Conservation (phyloP, 2,329 filamentous ascomycete species). For the Cladosporium sp. region DNA sequence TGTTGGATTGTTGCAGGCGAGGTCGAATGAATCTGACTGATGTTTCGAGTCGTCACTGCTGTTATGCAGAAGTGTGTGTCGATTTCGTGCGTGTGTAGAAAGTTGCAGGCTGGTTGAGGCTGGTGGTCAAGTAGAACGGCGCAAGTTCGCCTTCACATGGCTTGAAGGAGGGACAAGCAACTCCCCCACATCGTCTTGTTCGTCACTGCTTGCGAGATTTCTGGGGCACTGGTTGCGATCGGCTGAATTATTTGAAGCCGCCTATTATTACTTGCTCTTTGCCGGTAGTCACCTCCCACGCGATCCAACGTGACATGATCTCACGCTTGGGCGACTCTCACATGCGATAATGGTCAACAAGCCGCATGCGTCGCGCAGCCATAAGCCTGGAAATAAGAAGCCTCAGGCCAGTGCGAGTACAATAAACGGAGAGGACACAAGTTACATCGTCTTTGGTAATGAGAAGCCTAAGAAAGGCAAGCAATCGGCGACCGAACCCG, state of each 20-base stretch:
- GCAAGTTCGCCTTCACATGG: not conserved
- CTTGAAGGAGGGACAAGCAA: not conserved
- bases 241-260: not conserved
- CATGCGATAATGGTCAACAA: conserved; percentile 44
- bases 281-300: no score
- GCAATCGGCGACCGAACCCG: conserved; percentile 22
- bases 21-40: not conserved
- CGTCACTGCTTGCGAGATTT: not conserved
- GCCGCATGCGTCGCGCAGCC: conserved; percentile 44
- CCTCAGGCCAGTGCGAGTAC: conserved; percentile 27
- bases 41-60: not conserved
- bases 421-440: conserved; percentile 44
- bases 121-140: not conserved
- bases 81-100: not conserved
- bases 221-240: not conserved
- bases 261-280: no score
- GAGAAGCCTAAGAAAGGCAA: conserved; percentile 41
- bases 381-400: conserved; percentile 34
- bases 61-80: not conserved
- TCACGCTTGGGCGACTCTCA: not conserved
- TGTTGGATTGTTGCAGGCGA: not conserved
- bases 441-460: conserved; percentile 47
- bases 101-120: not conserved
- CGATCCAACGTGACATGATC: no score
- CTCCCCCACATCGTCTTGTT: not conserved